Conservation (phyloP, 495 filamentous ascomycete genomes). For the Trichoderma reesei region DNA sequence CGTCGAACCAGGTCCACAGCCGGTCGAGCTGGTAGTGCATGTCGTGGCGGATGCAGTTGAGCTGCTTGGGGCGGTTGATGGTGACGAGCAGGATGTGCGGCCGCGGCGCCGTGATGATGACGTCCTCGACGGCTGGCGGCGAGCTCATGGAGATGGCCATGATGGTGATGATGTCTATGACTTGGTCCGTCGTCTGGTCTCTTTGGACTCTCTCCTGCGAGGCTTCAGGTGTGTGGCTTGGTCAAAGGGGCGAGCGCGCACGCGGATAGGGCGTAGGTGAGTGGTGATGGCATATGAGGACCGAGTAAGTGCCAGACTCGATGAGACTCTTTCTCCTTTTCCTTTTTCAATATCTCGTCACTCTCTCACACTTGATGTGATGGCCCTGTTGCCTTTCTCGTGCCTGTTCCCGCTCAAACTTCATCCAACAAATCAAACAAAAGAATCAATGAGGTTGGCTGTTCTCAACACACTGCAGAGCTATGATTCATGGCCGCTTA, state of each 20-base stretch:
- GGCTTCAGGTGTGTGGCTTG: background rate
- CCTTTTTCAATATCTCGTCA: too few species aligned
- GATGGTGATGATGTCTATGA: background rate
- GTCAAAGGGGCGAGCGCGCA: background rate
- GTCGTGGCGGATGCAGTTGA: conserved; percentile 47
- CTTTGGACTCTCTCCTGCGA: background rate
- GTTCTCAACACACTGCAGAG: too few species aligned
- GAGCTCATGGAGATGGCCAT: conserved; percentile 18
- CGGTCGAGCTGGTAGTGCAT: conserved; percentile 42
- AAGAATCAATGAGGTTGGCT: too few species aligned
- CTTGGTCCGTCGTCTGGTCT: background rate
- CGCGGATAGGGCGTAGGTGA: background rate
- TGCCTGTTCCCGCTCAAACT: too few species aligned
- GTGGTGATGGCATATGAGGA: too few species aligned
- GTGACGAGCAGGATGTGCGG: conserved; percentile 51
- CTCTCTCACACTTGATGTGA: too few species aligned
- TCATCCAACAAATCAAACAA: background rate
- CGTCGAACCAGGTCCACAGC: conserved; percentile 51
- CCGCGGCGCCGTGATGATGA: conserved; percentile 43
- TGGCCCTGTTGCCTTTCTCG: too few species aligned
- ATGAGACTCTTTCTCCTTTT: too few species aligned
- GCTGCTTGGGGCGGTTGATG: conserved; percentile 46
- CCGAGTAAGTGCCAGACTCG: too few species aligned
- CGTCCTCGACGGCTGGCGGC: conserved; percentile 29
- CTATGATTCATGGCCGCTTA: too few species aligned